Percentiles rank a stretch among this genome's conserved stretches.
Conservation (phyloP, 164 flowering plant species). For the Kingdonia uniflora region DNA sequence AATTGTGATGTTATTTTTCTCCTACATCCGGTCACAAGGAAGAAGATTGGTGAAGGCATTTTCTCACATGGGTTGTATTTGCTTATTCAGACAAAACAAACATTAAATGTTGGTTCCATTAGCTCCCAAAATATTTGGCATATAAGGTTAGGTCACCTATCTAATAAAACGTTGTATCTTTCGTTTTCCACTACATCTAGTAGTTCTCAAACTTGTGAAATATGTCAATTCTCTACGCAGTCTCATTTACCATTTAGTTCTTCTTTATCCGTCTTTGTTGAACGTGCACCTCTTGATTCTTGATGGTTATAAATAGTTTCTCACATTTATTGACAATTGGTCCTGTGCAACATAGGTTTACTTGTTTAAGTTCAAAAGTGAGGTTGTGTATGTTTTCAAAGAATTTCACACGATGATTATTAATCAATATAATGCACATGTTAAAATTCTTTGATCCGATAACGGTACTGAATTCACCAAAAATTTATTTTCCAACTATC, state of each 20-base stretch:
- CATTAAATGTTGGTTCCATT: background rate
- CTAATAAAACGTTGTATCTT: slow-evolving; percentile 7
- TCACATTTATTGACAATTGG: background rate
- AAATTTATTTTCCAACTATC: background rate
- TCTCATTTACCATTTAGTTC: background rate
- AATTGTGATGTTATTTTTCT: slow-evolving; percentile 1
- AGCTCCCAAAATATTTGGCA: slow-evolving; percentile 3
- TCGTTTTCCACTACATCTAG: slow-evolving; percentile 4
- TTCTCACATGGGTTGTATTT: background rate
- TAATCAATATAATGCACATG: background rate
- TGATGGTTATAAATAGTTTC: background rate
- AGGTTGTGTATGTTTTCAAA: background rate
- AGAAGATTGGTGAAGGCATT: slow-evolving; percentile 5
- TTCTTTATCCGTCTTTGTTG: background rate
- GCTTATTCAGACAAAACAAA: background rate
- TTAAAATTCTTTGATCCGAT: slow-evolving; percentile 2
- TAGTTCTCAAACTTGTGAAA: background rate
- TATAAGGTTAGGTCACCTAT: slow-evolving; percentile 5
- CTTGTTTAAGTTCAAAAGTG: background rate
- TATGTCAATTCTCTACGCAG: background rate
- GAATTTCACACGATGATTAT: background rate
- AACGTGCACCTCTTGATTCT: background rate
- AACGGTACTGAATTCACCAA: background rate
- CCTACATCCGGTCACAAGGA: slow-evolving; percentile 10
- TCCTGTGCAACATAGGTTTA: background rate